Percentiles rank a stretch among this genome's conserved stretches.
Conservation (phyloP, 192 early-diverging fungal species). For the Coemansia sp. region DNA sequence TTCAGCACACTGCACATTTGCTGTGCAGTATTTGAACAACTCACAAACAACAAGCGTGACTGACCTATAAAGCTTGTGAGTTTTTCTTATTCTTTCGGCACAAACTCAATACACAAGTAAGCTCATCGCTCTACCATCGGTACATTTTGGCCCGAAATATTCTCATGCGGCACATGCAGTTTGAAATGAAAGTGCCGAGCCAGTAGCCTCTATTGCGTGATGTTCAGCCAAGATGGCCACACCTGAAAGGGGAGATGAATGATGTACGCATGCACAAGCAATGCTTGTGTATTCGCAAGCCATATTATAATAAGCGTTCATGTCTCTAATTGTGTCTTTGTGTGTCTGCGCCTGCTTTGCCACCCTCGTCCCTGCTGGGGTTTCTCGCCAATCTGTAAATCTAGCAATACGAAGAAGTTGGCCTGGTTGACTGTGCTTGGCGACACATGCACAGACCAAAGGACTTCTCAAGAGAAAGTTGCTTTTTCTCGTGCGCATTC, state of each 20-base stretch:
- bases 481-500: not conserved
- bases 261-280: conserved; percentile 8
- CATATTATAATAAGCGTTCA: not conserved
- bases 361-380: not conserved
- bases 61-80: not conserved
- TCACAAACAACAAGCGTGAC: not conserved
- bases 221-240: not conserved
- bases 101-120: too few relatives aligned
- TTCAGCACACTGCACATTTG: not conserved
- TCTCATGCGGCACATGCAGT: not conserved
- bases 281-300: conserved; percentile 7
- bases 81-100: too few relatives aligned
- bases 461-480: not conserved
- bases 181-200: not conserved
- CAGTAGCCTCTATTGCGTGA: not conserved
- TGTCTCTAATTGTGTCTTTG: conserved; percentile 1
- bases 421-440: not conserved
- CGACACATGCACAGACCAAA: not conserved
- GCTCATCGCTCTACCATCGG: not conserved
- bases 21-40: too few relatives aligned
- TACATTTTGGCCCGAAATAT: not conserved
- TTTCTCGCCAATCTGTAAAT: not conserved
- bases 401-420: too few relatives aligned
- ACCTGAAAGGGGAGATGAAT: not conserved
- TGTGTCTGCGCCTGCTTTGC: not conserved